Base-by-base conservation (phyloP, 768 basidiomycete genomes). In the Pholiota microspora region DNA sequence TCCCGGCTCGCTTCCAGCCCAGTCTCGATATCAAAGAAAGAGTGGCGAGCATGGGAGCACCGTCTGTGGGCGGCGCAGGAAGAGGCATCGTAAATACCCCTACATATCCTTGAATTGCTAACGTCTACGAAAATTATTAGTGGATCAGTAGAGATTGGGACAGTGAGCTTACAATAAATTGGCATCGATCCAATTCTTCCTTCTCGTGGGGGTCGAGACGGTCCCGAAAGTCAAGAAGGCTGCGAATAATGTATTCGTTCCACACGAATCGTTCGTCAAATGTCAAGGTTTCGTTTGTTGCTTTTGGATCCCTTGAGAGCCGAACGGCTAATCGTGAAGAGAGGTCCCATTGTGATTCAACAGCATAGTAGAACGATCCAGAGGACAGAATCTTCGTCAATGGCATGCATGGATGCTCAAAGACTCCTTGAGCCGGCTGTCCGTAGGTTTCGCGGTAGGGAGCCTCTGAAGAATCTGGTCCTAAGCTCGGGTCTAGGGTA, bases 1-100 rank as follows among this genome's bases (percentile, higher is more conserved):
- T 98, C 2, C 97, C 97, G 23, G 97, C 95, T 59, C 96, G 81
- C 72, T 93, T 95, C 87, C 92, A 95, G 8, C 94, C 88, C 4
- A 98, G 78, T 35, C 97, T 78, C 10, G 90, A 93, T 47, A 98
- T 88, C 53, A 99, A 72, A 3, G 86, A 83, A 18, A 97, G 69
- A 0, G 89, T 90, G 3, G 83, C 89, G 55, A 91, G 76, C 16
- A 79, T 78, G 6, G 87, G 92, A 28, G 81, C 69, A n/a, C 85
- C 87, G 69, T 84, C 80, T 28, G 83, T 84, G 18, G 89, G 90
- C 15, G 84, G 89, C 18, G 84, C 86, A 46, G 86, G 88, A 16
- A 88, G 74, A 7, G 89, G 79, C 75, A 98, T 81, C 0, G 88
- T 86, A 59, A 82, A 85, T n/a, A 88, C 75, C 0, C 92, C 93